These are phyloP conservation scores for Colletotrichum falcatum DNA, from an alignment of 2,329 filamentous ascomycete species.

Conservation along the genomic window DNA sequence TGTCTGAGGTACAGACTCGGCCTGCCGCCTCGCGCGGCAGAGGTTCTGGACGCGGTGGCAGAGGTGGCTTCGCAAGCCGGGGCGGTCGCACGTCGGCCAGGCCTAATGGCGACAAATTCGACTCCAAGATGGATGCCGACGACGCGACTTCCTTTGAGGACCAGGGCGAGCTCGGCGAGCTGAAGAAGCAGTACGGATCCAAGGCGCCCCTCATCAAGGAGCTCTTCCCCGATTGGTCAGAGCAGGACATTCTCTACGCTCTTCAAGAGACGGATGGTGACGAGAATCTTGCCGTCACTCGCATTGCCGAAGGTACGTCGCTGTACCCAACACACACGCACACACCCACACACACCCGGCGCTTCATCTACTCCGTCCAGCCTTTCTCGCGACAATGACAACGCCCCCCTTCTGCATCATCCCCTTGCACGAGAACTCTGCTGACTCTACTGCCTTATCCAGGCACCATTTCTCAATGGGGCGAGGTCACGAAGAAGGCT, in stretches of 20 bases:
- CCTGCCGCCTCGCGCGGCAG: conserved; percentile 87
- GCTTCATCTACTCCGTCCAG: conserved; percentile 18
- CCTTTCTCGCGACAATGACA: conserved; percentile 19
- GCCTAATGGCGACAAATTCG: conserved; percentile 78
- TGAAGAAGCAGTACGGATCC: conserved; percentile 88
- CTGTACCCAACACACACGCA: background rate
- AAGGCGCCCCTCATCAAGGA: conserved; percentile 88
- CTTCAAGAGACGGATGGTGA: conserved; percentile 90
- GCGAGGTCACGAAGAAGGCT: conserved; percentile 85
- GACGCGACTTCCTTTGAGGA: conserved; percentile 74
- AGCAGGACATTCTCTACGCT: conserved; percentile 93
- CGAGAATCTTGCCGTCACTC: conserved; percentile 78
- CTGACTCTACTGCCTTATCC: conserved; percentile 46
- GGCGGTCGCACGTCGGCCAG: conserved; percentile 73
- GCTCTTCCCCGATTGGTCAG: conserved; percentile 95
- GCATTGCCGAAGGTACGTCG: conserved; percentile 80
- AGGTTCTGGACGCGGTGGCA: conserved; percentile 88
- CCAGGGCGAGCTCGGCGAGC: conserved; percentile 88
- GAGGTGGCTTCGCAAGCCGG: conserved; percentile 79
- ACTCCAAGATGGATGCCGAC: conserved; percentile 67
- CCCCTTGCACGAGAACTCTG: conserved; percentile 14
- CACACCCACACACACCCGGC: background rate
- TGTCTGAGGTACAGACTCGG: conserved; percentile 96
- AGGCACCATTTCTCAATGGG: conserved; percentile 87
- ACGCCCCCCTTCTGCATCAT: background rate